phyloP scores from a whole-genome alignment of 2,329 filamentous ascomycete genomes.

The Ophiocordyceps robertsii region DNA sequence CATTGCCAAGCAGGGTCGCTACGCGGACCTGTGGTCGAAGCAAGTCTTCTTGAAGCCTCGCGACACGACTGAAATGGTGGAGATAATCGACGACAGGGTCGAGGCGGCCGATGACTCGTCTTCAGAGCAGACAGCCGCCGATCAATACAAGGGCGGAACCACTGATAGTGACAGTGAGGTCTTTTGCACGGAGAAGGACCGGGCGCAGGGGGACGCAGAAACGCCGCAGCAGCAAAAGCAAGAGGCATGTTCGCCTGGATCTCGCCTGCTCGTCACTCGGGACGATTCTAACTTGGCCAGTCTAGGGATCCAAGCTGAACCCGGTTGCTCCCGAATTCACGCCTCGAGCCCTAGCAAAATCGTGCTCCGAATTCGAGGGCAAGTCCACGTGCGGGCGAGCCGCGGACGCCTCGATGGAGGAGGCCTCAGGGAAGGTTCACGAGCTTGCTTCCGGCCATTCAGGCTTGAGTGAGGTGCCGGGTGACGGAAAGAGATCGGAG shows the following conservation, averaged over 20 bases:
- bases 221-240: conserved; percentile 24
- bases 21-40: conserved; percentile 51
- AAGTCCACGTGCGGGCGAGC: not conserved
- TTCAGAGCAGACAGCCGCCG: conserved; percentile 19
- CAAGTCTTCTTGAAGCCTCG: conserved; percentile 42
- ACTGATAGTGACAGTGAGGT: conserved; percentile 10
- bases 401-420: not conserved
- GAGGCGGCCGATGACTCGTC: conserved; percentile 23
- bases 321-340: conserved; percentile 42
- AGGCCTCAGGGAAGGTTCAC: not conserved
- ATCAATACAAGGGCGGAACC: conserved; percentile 14
- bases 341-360: conserved; percentile 18
- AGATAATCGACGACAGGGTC: conserved; percentile 5
- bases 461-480: conserved; percentile 11
- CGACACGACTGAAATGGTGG: conserved; percentile 11
- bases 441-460: conserved; percentile 4
- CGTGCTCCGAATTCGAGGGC: not conserved
- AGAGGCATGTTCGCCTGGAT: conserved; percentile 29
- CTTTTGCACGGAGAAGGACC: conserved; percentile 7
- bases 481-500: too few relatives aligned
- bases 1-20: conserved; percentile 44
- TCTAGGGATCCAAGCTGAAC: conserved; percentile 39
- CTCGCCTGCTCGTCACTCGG: conserved; percentile 12
- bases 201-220: conserved; percentile 14
- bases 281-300: conserved; percentile 24